phyloP scores from a whole-genome alignment of 345 rosid genomes.

The Tarenaya hassleriana region DNA sequence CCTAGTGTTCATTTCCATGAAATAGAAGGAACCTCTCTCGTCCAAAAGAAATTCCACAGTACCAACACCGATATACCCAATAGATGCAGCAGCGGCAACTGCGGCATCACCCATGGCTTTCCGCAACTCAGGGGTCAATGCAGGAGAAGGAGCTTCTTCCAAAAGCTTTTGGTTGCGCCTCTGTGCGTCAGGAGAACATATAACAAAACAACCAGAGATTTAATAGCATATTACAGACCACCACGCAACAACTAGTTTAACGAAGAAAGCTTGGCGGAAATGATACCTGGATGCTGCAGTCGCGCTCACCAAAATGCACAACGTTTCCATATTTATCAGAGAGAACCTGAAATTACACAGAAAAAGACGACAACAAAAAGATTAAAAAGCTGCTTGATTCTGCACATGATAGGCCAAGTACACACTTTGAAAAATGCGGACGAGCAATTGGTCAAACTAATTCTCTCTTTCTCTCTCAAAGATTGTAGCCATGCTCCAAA shows the following conservation, averaged over 20 bases:
- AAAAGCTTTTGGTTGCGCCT: slow-evolving; percentile 92
- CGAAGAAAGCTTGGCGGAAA: neutral
- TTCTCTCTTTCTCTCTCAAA: too few relatives aligned
- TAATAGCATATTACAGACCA: slow-evolving; percentile 1
- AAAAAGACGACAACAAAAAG: slow-evolving; percentile 12
- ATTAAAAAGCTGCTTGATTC: too few relatives aligned
- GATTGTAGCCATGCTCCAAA: too few relatives aligned
- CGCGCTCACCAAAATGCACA: slow-evolving; percentile 99
- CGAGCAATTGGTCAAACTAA: too few relatives aligned
- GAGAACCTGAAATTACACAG: slow-evolving; percentile 61
- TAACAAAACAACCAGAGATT: slow-evolving; percentile 10
- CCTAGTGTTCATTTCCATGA: slow-evolving; percentile 99
- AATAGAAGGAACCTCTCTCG: slow-evolving; percentile 94
- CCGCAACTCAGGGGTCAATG: slow-evolving; percentile 83
- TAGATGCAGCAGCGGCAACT: slow-evolving; percentile 96
- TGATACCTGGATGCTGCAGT: slow-evolving; percentile 97
- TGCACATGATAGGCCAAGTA: too few relatives aligned
- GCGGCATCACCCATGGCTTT: slow-evolving; percentile 99
- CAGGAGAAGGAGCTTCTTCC: slow-evolving; percentile 99
- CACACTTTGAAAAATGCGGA: too few relatives aligned
- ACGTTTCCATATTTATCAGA: slow-evolving; percentile 96
- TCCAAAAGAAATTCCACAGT: slow-evolving; percentile 97
- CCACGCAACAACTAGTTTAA: too few relatives aligned
- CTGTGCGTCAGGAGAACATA: slow-evolving; percentile 35
- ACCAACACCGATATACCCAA: slow-evolving; percentile 96